Percentiles rank a stretch among this genome's conserved stretches.
These are phyloP conservation scores for Colletotrichum theobromicola DNA, from an alignment of 2,329 filamentous ascomycete genomes.

Conservation along the genomic window DNA sequence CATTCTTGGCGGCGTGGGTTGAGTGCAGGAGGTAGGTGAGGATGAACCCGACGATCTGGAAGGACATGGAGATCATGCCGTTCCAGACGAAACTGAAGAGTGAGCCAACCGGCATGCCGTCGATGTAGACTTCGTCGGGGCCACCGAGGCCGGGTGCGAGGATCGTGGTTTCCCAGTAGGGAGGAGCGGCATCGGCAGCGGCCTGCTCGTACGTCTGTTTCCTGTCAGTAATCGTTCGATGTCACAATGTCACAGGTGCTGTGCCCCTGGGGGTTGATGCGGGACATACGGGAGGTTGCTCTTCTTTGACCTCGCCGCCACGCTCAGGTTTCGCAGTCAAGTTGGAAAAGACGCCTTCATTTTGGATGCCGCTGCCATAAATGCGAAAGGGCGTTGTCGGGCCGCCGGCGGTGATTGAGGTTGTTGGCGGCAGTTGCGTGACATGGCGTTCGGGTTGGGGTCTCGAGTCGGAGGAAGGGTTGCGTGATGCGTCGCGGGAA, in stretches of 20 bases:
- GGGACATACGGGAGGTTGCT: constrained; percentile 84
- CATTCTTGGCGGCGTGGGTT: constrained; percentile 97
- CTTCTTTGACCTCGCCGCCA: constrained; percentile 80
- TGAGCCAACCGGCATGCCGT: constrained; percentile 90
- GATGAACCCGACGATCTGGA: constrained; percentile 95
- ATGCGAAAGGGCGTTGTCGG: constrained; percentile 52
- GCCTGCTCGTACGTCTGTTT: constrained; percentile 94
- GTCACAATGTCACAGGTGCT: neutral
- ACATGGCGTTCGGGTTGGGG: constrained; percentile 21
- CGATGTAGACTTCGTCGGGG: constrained; percentile 95
- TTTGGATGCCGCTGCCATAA: constrained; percentile 77
- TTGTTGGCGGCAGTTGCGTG: constrained; percentile 25
- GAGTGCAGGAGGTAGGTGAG: constrained; percentile 98
- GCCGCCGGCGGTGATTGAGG: constrained; percentile 23
- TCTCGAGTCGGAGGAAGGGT: constrained; percentile 21
- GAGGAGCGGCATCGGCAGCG: constrained; percentile 91
- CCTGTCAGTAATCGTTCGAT: constrained; percentile 36
- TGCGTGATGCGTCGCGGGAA: constrained; percentile 22
- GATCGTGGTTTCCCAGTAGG: constrained; percentile 99
- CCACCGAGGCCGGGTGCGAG: constrained; percentile 88
- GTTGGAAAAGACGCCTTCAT: constrained; percentile 97
- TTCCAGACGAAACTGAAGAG: constrained; percentile 91
- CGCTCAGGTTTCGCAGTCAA: constrained; percentile 87
- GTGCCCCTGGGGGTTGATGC: neutral
- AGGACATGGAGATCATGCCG: constrained; percentile 95